phyloP scores from a whole-genome alignment of 371 early-diverging fungal genomes.

The Phascolomyces articulosus region DNA sequence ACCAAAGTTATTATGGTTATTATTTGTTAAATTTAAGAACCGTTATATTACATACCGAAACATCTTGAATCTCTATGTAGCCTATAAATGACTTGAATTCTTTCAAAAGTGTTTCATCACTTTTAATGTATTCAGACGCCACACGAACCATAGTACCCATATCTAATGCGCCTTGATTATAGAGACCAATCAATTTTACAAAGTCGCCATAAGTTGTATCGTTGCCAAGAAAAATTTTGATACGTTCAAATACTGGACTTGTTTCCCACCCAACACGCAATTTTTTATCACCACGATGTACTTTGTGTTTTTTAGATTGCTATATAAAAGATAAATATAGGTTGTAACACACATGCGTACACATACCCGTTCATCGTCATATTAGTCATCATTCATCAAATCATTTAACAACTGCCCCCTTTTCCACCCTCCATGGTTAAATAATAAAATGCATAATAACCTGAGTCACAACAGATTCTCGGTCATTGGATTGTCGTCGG shows the following conservation, averaged over 20 bases:
- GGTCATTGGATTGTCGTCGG: background rate
- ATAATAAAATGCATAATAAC: background rate
- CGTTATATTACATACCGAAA: background rate
- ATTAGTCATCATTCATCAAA: background rate
- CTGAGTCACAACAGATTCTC: background rate
- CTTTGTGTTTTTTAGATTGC: constrained; percentile 2
- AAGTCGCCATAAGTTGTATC: constrained; percentile 90
- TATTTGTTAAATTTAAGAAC: no score
- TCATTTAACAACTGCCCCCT: no score
- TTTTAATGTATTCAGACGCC: constrained; percentile 78
- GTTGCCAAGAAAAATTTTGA: constrained; percentile 80
- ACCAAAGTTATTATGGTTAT: no score
- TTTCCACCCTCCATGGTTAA: no score
- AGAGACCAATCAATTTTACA: constrained; percentile 94
- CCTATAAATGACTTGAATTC: constrained; percentile 76
- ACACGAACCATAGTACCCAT: constrained; percentile 78
- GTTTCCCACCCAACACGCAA: constrained; percentile 7
- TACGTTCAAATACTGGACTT: constrained; percentile 80
- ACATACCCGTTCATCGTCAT: background rate
- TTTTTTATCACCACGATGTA: constrained; percentile 1
- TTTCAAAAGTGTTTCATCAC: constrained; percentile 76
- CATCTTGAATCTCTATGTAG: background rate
- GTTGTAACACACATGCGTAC: background rate
- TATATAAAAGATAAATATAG: background rate
- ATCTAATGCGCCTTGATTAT: constrained; percentile 93